phyloP scores from a whole-genome alignment of 1,139 yeast species.

The Suhomyces maxii region DNA sequence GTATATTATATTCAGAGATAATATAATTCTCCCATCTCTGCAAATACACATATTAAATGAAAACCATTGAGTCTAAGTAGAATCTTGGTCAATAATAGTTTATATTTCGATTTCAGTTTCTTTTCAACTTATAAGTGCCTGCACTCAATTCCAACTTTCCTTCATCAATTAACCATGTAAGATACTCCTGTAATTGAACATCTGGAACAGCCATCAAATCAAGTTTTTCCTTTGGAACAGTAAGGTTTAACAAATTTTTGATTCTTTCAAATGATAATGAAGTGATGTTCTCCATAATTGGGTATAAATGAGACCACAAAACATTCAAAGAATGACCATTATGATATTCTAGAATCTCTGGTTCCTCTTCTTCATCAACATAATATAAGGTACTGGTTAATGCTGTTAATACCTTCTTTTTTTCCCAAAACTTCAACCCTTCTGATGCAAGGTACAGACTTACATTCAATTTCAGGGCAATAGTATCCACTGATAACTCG shows the following conservation, averaged over 20 bases:
- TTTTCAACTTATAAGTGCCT: constrained; percentile 17
- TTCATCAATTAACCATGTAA: constrained; percentile 21
- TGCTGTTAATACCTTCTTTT: constrained; percentile 46
- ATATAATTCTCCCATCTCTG: background rate
- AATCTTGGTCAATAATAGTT: no score
- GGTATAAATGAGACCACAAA: constrained; percentile 46
- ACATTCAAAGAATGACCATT: constrained; percentile 4
- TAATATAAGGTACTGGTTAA: constrained; percentile 30
- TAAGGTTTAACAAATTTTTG: constrained; percentile 52
- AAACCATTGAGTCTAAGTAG: no score
- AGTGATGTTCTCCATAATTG: constrained; percentile 58
- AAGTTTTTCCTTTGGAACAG: constrained; percentile 49
- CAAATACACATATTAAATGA: no score
- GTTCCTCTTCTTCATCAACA: constrained; percentile 21
- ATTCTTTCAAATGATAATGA: constrained; percentile 48
- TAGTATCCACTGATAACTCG: constrained; percentile 25
- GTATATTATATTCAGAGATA: background rate
- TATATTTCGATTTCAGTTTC: background rate
- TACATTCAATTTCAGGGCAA: constrained; percentile 34
- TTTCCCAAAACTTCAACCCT: constrained; percentile 58
- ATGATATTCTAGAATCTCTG: constrained; percentile 1
- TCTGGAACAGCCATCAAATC: constrained; percentile 12
- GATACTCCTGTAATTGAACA: constrained; percentile 13
- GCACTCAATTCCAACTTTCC: constrained; percentile 15
- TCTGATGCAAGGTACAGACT: constrained; percentile 36